phyloP scores from a whole-genome alignment of 2,329 filamentous ascomycete genomes.

The Blastomyces emzantsi region DNA sequence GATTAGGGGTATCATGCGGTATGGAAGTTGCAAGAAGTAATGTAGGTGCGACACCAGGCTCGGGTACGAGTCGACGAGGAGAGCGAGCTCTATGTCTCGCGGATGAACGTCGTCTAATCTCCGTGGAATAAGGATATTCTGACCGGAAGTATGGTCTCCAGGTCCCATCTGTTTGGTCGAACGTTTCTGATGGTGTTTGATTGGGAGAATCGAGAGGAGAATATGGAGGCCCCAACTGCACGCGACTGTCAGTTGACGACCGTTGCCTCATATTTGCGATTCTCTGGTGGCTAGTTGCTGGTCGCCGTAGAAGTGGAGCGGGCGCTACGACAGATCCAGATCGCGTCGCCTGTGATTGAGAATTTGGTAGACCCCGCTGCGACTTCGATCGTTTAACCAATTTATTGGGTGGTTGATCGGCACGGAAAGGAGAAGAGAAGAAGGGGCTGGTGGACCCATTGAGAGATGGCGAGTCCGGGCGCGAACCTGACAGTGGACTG shows the following conservation, averaged over 20 bases:
- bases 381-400: conserved; percentile 54
- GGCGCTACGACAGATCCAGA: conserved; percentile 30
- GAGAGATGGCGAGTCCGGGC: conserved; percentile 45
- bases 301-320: conserved; percentile 46
- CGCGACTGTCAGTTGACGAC: conserved; percentile 24
- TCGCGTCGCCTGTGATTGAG: conserved; percentile 22
- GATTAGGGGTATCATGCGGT: conserved; percentile 19
- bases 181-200: conserved; percentile 9
- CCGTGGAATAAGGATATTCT: conserved; percentile 20
- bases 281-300: conserved; percentile 56
- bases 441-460: conserved; percentile 47
- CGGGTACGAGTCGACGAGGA: conserved; percentile 38
- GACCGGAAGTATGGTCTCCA: conserved; percentile 36
- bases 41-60: conserved; percentile 38
- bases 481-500: conserved; percentile 41
- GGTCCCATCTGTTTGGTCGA: conserved; percentile 10
- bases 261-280: conserved; percentile 45
- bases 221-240: conserved; percentile 5
- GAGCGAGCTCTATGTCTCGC: conserved; percentile 28
- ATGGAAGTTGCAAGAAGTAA: conserved; percentile 40
- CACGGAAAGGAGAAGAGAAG: conserved; percentile 22
- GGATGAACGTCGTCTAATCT: conserved; percentile 26
- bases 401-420: conserved; percentile 45
- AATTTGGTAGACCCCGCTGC: conserved; percentile 38
- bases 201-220: conserved; percentile 18